phyloP scores from a whole-genome alignment of 2,329 filamentous ascomycete genomes.

The Exserohilum rostratum region DNA sequence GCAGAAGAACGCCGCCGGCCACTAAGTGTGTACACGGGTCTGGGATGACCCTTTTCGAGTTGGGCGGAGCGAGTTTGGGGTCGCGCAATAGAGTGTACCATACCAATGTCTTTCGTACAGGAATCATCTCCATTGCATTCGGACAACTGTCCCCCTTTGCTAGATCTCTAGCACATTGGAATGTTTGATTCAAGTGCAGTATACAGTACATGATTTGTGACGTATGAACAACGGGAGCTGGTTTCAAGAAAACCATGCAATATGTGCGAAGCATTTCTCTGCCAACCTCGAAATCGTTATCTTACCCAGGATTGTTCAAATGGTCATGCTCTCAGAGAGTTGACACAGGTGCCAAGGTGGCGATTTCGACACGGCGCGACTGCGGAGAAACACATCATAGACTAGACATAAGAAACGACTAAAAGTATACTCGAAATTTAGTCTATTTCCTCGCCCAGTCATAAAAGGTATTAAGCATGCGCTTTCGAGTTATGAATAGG shows the following conservation, averaged over 20 bases:
- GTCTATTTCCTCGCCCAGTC: neutral
- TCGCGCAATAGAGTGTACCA: slow-evolving; percentile 52
- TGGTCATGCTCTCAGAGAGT: neutral
- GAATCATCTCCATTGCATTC: slow-evolving; percentile 14
- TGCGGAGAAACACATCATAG: slow-evolving; percentile 2
- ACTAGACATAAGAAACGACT: neutral
- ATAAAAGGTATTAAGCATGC: no score
- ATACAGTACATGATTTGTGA: neutral
- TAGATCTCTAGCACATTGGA: neutral
- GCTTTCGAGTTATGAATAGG: no score
- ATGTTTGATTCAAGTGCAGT: neutral
- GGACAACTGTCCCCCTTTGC: neutral
- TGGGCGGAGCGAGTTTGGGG: slow-evolving; percentile 19
- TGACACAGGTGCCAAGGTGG: neutral
- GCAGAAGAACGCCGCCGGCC: slow-evolving; percentile 32
- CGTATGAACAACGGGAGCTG: neutral
- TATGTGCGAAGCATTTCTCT: neutral
- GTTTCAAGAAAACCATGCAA: neutral
- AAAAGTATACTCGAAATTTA: neutral
- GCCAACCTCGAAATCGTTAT: neutral
- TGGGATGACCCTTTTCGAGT: slow-evolving; percentile 17
- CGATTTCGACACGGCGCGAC: neutral
- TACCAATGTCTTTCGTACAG: slow-evolving; percentile 34
- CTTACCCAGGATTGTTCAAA: neutral
- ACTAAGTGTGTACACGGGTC: slow-evolving; percentile 34